These are phyloP conservation scores for Pichia sp. DNA, from an alignment of 1,139 yeast species.

Conservation along the genomic window DNA sequence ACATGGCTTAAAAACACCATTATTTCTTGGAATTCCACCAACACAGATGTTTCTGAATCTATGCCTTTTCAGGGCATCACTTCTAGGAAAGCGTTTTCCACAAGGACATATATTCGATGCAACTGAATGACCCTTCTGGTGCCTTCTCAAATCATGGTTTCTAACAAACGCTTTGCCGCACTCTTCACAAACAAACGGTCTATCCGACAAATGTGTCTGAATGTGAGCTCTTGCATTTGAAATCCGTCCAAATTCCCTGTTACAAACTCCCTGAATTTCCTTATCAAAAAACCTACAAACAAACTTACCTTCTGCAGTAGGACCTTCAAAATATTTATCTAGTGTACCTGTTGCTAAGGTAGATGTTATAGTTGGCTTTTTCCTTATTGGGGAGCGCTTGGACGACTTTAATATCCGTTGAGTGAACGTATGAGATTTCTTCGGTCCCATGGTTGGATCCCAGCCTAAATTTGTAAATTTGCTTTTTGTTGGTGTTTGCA, in stretches of 20 bases:
- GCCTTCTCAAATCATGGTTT: constrained; percentile 91
- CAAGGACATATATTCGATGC: constrained; percentile 78
- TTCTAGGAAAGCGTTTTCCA: constrained; percentile 86
- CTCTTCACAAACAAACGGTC: constrained; percentile 71
- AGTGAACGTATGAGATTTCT: constrained; percentile 35
- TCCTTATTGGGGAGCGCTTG: constrained; percentile 35
- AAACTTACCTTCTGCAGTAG: constrained; percentile 57
- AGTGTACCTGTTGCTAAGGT: constrained; percentile 87
- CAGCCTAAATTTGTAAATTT: constrained; percentile 31
- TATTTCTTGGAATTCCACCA: constrained; percentile 54
- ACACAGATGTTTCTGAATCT: constrained; percentile 70
- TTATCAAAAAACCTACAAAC: constrained; percentile 64
- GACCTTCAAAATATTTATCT: constrained; percentile 79
- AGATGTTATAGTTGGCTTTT: constrained; percentile 55
- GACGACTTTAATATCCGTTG: constrained; percentile 30
- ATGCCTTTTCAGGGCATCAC: constrained; percentile 85
- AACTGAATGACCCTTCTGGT: constrained; percentile 80
- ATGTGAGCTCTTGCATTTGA: constrained; percentile 96
- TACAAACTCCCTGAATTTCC: constrained; percentile 43
- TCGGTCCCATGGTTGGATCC: constrained; percentile 20
- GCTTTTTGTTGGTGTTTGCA: constrained; percentile 36
- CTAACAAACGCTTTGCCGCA: constrained; percentile 69
- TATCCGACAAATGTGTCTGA: constrained; percentile 91
- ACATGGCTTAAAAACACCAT: constrained; percentile 13
- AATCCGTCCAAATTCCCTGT: constrained; percentile 78